phyloP scores from a whole-genome alignment of 768 basidiomycete species.

The Leccinum variicolor region DNA sequence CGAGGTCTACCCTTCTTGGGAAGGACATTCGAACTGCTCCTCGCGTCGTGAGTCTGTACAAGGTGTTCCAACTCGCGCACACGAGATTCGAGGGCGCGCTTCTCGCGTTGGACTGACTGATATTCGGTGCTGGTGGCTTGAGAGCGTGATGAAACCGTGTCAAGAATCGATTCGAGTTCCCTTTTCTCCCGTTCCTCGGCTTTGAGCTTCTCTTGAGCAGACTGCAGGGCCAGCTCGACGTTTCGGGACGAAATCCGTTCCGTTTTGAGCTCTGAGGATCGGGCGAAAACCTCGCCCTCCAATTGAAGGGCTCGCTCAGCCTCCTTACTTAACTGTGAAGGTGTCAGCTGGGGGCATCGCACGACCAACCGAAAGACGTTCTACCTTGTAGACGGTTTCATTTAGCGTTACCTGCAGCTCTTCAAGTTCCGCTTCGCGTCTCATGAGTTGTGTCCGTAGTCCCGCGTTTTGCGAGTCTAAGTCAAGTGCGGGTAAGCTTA shows the following conservation, averaged over 20 bases:
- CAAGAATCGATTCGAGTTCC: constrained; percentile 56
- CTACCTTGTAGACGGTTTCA: constrained; percentile 38
- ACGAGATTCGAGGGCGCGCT: constrained; percentile 50
- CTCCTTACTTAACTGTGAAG: constrained; percentile 52
- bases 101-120: constrained; percentile 55
- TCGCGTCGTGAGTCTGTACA: constrained; percentile 35
- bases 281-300: constrained; percentile 47
- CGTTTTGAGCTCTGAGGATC: constrained; percentile 53
- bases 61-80: constrained; percentile 55
- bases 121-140: constrained; percentile 41
- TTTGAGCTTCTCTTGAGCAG: constrained; percentile 50
- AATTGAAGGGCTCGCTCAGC: constrained; percentile 52
- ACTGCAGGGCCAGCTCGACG: constrained; percentile 43
- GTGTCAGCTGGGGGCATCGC: constrained; percentile 4
- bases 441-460: constrained; percentile 32
- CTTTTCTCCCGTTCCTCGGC: constrained; percentile 45
- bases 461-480: constrained; percentile 37
- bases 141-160: constrained; percentile 52
- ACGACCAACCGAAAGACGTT: not conserved
- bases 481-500: constrained; percentile 3
- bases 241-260: constrained; percentile 55
- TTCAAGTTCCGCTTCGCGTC: constrained; percentile 35
- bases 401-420: constrained; percentile 32
- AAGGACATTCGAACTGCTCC: constrained; percentile 29
- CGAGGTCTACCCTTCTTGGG: constrained; percentile 43